These are phyloP conservation scores for Artomyces pyxidatus DNA, from an alignment of 768 basidiomycete genomes.

Conservation along the genomic window DNA sequence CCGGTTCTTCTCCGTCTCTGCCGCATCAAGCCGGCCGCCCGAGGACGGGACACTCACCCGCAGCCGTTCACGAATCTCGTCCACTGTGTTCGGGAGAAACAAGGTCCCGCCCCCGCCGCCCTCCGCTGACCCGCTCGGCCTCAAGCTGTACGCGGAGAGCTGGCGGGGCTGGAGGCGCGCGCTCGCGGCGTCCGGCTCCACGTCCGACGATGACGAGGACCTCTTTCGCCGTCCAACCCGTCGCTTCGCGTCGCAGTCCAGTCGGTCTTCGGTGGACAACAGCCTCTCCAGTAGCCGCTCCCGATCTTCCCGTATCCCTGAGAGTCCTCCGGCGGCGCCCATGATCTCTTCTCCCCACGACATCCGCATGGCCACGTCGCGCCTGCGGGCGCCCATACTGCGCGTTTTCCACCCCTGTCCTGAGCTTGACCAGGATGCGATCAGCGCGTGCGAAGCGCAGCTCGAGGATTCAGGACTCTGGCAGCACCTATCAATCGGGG, in stretches of 20 bases:
- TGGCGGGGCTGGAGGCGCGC: slow-evolving; percentile 34
- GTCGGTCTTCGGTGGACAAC: slow-evolving; percentile 11
- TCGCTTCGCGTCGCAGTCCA: slow-evolving; percentile 4
- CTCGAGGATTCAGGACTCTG: slow-evolving; percentile 61
- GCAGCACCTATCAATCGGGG: slow-evolving; percentile 68
- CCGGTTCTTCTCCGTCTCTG: slow-evolving; percentile 1
- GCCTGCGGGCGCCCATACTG: slow-evolving; percentile 61
- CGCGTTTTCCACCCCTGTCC: slow-evolving; percentile 71
- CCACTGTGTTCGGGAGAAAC: slow-evolving; percentile 30
- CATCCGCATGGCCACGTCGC: slow-evolving; percentile 48
- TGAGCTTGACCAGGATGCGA: slow-evolving; percentile 36
- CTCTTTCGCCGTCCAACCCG: slow-evolving; percentile 1
- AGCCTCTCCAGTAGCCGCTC: slow-evolving; percentile 11
- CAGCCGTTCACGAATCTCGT: slow-evolving; percentile 8
- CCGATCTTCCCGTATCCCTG: slow-evolving; percentile 17
- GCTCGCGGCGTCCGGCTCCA: background rate
- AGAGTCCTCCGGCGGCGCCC: slow-evolving; percentile 18
- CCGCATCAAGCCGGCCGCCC: background rate
- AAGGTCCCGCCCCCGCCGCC: slow-evolving; percentile 36
- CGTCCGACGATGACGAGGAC: slow-evolving; percentile 1
- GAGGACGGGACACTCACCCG: slow-evolving; percentile 6
- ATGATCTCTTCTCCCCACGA: slow-evolving; percentile 43
- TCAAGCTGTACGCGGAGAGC: slow-evolving; percentile 38
- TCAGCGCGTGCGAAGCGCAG: slow-evolving; percentile 59
- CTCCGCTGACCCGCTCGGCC: slow-evolving; percentile 34